Base-by-base conservation (phyloP, 805 yeast genomes). In the Zygosaccharomyces bailii region DNA sequence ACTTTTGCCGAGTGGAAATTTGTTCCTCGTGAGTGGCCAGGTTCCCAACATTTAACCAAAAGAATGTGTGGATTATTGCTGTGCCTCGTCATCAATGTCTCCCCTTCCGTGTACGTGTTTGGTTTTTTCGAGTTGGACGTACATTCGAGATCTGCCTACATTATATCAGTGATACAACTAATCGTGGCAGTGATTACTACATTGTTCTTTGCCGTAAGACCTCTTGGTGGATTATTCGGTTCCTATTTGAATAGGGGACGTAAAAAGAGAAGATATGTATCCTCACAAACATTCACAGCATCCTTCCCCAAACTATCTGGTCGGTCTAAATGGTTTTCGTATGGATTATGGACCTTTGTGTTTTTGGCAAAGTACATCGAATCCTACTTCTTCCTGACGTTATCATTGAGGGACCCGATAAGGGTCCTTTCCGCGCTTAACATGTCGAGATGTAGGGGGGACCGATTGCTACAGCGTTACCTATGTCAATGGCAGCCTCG, bases 331-430 rank as follows among this genome's bases (percentile, higher is more conserved):
- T 66, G 79, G 46, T 76, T 87, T 2, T 86, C 95, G 0, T 73
- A 75, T 58, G 82, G 84, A 0, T 64, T 86, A 46, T 84, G 95
- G 89, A 31, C 76, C 16, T 74, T 78, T 1, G 83, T 86, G 0
- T 84, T 85, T 52, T 51, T 72, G 5, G 80, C 86, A 2, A 86
- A 86, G 57, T 79, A 82, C 51, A 59, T 78, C 17, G 95, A 86
- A 60, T 86, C 95, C 0, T 86, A 86, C 61, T 84, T 84, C 62
- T 86, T 84, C 54, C 66, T 86, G 50, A 82, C 90, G 0, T 66
- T 84, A 39, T 82, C 93, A 2, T 65, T 86, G 44, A 73, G 80
- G 45, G 93, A 83, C 51, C 89, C 95, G 0, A 70, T 86, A 2
- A 67, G 90, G 43, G 91, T 84, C 49, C 68, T 86, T 38, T 74